A percentile compares a stretch with the other conserved stretches of the same genome.
Conservation (phyloP, 108 stramenopile genomes). For the Fragilariopsis cylindrus region DNA sequence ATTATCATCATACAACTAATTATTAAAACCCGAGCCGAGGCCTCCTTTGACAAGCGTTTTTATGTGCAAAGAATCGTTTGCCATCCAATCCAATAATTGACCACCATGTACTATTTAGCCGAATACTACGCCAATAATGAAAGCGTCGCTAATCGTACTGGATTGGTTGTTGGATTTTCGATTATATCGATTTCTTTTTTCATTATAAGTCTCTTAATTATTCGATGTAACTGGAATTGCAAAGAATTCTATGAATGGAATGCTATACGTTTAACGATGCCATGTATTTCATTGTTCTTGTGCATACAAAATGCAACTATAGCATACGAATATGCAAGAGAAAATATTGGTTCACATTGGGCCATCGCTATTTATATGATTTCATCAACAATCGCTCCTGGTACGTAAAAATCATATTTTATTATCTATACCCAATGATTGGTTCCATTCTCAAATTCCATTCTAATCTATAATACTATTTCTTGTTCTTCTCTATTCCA, state of each 20-base stretch:
- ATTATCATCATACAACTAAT: too few relatives aligned
- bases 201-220: conserved; percentile 21
- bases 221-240: conserved; percentile 18
- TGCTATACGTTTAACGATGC: conserved; percentile 38
- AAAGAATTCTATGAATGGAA: conserved; percentile 43
- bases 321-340: conserved; percentile 6
- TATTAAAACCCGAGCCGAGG: too few relatives aligned
- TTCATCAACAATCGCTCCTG: conserved; percentile 26
- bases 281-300: conserved; percentile 14
- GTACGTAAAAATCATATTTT: background rate
- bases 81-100: too few relatives aligned
- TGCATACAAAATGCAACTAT: conserved; percentile 6
- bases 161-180: conserved; percentile 15
- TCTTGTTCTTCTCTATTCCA: background rate
- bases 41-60: too few relatives aligned
- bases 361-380: conserved; percentile 38
- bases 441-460: background rate
- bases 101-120: too few relatives aligned
- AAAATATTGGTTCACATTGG: conserved; percentile 20
- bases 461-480: background rate
- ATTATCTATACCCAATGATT: background rate
- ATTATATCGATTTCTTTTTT: conserved; percentile 24
- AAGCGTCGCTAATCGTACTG: background rate
- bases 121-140: background rate
- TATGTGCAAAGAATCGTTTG: too few relatives aligned